Base-by-base conservation (phyloP, 1,284 basidiomycete genomes). In the Blastosporella zonata region DNA sequence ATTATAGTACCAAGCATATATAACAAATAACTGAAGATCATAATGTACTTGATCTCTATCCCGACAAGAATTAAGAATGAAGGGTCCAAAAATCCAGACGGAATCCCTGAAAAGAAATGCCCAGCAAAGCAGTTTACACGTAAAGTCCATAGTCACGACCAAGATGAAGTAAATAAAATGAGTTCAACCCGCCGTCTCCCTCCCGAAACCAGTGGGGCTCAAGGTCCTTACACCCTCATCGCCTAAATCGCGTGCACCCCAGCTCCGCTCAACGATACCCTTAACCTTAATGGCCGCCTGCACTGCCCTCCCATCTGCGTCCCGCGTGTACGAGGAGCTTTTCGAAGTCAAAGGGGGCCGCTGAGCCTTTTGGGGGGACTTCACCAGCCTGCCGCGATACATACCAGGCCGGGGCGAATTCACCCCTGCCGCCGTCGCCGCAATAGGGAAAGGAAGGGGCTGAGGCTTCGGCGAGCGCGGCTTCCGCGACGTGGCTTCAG, bases 231-330 rank as follows among this genome's bases (percentile, higher is more conserved):
- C 49, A 34, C 49, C 54, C 40, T 51, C 47, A 12, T 52, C 49
- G 9, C 43, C 56, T 8, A 62, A 12, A n/a, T 59, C 58, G 3
- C 64, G 52, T 17, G 54, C 51, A 40, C 57, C 58, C 64, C 62
- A 61, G 28, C 63, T 58, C 42, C 43, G 55, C 47, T 58, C 56
- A 33, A 66, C 52, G 20, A 66, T 63, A 38, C 56, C 51, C 31
- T 58, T 63, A 2, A 66, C 61, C 28, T 53, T 53, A n/a, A 62
- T 43, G 18, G 62, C 62, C 13, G 43, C 50, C 20, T 44, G 27
- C 17, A 34, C 44, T 23, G 42, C 48, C 25, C 40, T 36, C 25
- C 47, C 52, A 23, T 46, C 39, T 0, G 23, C 37, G 38, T 41
- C 40, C 8, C 47, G 31, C 13, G 50, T 39, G 15, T 48, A 44